Base-by-base conservation (phyloP, 805 yeast genomes). In the Cyberlindnera mycetangii region DNA sequence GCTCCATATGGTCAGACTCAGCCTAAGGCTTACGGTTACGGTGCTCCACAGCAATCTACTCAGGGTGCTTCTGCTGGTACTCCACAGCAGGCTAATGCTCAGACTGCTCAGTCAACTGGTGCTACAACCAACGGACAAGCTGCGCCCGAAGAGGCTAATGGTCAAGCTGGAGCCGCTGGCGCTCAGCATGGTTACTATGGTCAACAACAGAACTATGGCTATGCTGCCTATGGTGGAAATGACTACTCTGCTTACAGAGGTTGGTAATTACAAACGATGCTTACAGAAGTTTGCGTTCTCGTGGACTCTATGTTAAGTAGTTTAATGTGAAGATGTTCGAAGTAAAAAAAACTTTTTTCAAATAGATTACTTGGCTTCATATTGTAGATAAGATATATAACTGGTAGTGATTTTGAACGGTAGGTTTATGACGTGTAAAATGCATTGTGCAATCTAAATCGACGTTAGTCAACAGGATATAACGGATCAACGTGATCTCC, bases 111-210 rank as follows among this genome's bases (percentile, higher is more conserved):
- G 39, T 36, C 48, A 22, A 41, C 41, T 18, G 53, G 47, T 41
- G 16, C 41, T 21, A 41, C 48, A 27, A 39, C 47, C 22, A 37
- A 44, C 21, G 44, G 46, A 34, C 39, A 36, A 27, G 41, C 37
- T 39, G 41, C 41, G 30, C 52, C 45, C 32, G 51, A 47, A 31
- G 57, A 54, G 27, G 47, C 44, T 44, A 30, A 53, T 33, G 44
- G 44, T 34, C 32, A 39, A 21, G 7, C 47, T 48, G 24, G 63
- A 55, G 42, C 31, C 14, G 25, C 10, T 27, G 28, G 28, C 14
- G 50, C 43, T 37, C 67, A 63, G 39, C 65, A 59, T 42, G 46
- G 40, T 14, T 48, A 47, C 46, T 53, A 57, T 37, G 59, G 53
- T 39, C 59, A 57, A 38, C 59, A 51, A 37, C 53, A 49, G 45